These are phyloP conservation scores for Viola odorata DNA, from an alignment of 345 rosid genomes.

Conservation along the genomic window DNA sequence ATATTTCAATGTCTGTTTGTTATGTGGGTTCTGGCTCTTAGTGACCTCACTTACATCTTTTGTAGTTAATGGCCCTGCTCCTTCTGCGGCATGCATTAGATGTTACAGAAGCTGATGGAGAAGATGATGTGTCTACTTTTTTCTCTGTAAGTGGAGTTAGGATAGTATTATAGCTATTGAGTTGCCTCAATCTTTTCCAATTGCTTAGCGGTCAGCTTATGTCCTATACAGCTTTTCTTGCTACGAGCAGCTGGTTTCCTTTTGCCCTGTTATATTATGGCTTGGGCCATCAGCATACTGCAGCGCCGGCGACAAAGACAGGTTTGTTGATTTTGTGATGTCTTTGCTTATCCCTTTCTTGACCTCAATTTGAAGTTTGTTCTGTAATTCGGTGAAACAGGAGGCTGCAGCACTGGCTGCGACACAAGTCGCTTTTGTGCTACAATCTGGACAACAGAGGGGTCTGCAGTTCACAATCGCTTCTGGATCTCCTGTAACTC, in stretches of 20 bases:
- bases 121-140: slow-evolving; percentile 61
- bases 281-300: slow-evolving; percentile 92
- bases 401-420: slow-evolving; percentile 88
- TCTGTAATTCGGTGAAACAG: slow-evolving; percentile 34
- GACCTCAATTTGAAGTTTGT: slow-evolving; percentile 4
- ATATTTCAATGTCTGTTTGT: background rate
- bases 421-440: slow-evolving; percentile 77
- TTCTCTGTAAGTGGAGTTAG: slow-evolving; percentile 56
- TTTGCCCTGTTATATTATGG: slow-evolving; percentile 97
- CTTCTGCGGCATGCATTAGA: slow-evolving; percentile 72
- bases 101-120: slow-evolving; percentile 57
- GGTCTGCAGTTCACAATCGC: slow-evolving; percentile 70
- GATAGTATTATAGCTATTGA: background rate
- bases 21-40: slow-evolving; percentile 5
- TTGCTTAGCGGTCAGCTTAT: background rate
- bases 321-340: slow-evolving; percentile 34
- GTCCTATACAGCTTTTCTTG: slow-evolving; percentile 63
- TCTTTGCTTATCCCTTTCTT: background rate
- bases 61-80: slow-evolving; percentile 79
- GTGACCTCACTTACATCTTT: slow-evolving; percentile 5
- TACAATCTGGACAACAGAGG: slow-evolving; percentile 70
- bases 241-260: slow-evolving; percentile 67
- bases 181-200: background rate
- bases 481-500: slow-evolving; percentile 41
- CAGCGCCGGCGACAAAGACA: slow-evolving; percentile 95